A percentile compares a stretch with the other conserved stretches of the same genome.
Conservation (phyloP, 805 yeast genomes). For the Barnettozyma californica region DNA sequence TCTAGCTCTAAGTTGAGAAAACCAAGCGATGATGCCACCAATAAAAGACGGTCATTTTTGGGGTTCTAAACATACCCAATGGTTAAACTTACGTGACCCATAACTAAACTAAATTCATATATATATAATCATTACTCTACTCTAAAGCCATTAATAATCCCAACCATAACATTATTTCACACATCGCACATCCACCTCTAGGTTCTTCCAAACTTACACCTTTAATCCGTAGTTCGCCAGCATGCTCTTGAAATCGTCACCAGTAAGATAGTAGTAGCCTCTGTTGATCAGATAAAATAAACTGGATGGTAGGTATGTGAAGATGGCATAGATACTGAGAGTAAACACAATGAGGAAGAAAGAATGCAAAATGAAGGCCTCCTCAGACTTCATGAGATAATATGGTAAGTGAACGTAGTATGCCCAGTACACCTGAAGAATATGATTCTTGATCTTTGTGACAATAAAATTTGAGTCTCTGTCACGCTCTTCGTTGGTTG, state of each 20-base stretch:
- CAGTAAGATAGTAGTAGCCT: slow-evolving; percentile 29
- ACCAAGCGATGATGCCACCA: slow-evolving; percentile 5
- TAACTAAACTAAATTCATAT: not conserved
- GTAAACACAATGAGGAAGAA: slow-evolving; percentile 34
- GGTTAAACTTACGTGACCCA: not conserved
- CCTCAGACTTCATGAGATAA: slow-evolving; percentile 38
- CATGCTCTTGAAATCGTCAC: slow-evolving; percentile 26
- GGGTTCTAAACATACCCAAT: slow-evolving; percentile 10
- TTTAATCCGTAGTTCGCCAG: slow-evolving; percentile 15
- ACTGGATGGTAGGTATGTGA: slow-evolving; percentile 27
- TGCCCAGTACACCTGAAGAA: slow-evolving; percentile 36
- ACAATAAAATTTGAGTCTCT: slow-evolving; percentile 21
- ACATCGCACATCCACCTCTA: not conserved
- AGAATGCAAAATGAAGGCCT: slow-evolving; percentile 35
- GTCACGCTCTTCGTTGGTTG: slow-evolving; percentile 26
- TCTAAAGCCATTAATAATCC: not conserved
- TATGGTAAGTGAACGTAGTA: slow-evolving; percentile 41
- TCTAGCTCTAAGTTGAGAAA: slow-evolving; percentile 7
- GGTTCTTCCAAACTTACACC: not conserved
- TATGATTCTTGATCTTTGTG: slow-evolving; percentile 25
- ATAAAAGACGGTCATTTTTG: slow-evolving; percentile 15
- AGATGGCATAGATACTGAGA: slow-evolving; percentile 34
- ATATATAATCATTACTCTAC: not conserved
- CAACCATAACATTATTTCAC: not conserved
- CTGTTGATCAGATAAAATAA: slow-evolving; percentile 22